phyloP scores from a whole-genome alignment of 345 rosid genomes.

The Arabis alpina region DNA sequence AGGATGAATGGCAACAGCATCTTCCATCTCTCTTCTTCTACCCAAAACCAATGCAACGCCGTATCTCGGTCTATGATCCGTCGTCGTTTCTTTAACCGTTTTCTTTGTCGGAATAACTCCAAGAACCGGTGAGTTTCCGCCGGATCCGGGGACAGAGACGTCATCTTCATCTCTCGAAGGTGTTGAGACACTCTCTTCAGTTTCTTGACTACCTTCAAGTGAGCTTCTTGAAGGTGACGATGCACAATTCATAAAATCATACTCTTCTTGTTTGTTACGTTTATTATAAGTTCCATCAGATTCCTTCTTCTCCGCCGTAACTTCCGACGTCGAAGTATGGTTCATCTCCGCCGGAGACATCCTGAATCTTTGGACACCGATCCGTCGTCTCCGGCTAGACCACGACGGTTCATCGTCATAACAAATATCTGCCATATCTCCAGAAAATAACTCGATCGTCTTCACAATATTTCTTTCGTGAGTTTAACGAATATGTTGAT shows the following conservation, averaged over 20 bases:
- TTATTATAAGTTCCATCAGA: slow-evolving; percentile 46
- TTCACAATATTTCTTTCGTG: background rate
- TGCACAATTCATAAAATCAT: slow-evolving; percentile 16
- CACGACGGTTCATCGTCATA: slow-evolving; percentile 54
- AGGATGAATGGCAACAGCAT: slow-evolving; percentile 66
- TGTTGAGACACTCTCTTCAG: slow-evolving; percentile 16
- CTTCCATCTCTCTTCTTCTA: slow-evolving; percentile 89
- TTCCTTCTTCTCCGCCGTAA: slow-evolving; percentile 22
- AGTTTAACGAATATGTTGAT: slow-evolving; percentile 12
- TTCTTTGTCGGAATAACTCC: slow-evolving; percentile 8
- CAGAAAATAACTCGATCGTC: no score
- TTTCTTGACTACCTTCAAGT: slow-evolving; percentile 23
- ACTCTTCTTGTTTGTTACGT: slow-evolving; percentile 48
- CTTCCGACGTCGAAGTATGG: background rate
- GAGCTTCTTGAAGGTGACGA: slow-evolving; percentile 39
- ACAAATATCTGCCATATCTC: slow-evolving; percentile 58
- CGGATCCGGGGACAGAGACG: no score
- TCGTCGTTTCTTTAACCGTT: slow-evolving; percentile 19
- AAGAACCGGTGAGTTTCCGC: background rate
- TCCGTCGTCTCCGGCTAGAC: slow-evolving; percentile 64
- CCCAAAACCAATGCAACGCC: slow-evolving; percentile 84
- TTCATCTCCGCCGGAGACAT: slow-evolving; percentile 40
- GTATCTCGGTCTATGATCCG: slow-evolving; percentile 53
- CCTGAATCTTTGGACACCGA: slow-evolving; percentile 64
- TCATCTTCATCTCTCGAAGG: background rate